Percentiles rank a stretch among this genome's conserved stretches.
Evolutionary conservation across 164 flowering plant species (phyloP).

Genomic region (Stephania yunnanensis): DNA sequence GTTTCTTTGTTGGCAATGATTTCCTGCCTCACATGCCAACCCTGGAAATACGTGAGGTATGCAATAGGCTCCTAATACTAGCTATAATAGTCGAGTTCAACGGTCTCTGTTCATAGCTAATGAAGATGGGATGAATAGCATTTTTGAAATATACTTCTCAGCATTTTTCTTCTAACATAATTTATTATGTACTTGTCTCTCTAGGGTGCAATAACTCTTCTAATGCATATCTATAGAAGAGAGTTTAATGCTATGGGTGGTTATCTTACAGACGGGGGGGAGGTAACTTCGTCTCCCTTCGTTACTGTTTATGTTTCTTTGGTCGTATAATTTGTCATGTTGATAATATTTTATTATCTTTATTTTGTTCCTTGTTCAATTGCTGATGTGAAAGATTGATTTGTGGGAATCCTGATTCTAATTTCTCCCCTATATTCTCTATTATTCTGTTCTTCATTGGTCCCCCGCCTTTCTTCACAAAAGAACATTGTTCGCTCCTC

Average conservation of each 20-base stretch:
- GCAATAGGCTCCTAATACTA: not conserved
- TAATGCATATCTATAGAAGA: slow-evolving; percentile 78
- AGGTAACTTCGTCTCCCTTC: slow-evolving; percentile 30
- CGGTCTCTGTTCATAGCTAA: not conserved
- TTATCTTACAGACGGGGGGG: slow-evolving; percentile 94
- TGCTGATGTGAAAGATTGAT: not conserved
- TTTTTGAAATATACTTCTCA: not conserved
- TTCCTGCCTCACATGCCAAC: slow-evolving; percentile 99
- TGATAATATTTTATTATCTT: too few relatives aligned
- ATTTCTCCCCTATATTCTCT: not conserved
- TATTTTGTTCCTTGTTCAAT: not conserved
- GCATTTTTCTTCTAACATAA: not conserved
- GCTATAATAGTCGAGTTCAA: not conserved
- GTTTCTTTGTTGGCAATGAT: slow-evolving; percentile 98
- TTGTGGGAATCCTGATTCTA: not conserved
- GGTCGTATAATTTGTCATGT: not conserved
- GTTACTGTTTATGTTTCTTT: not conserved
- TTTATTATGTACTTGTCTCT: slow-evolving; percentile 8
- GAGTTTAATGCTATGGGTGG: slow-evolving; percentile 93
- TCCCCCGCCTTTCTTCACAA: not conserved
- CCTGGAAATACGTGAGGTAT: slow-evolving; percentile 96
- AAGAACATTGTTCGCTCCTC: not conserved
- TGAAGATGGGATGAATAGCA: not conserved
- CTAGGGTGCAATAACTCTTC: slow-evolving; percentile 89
- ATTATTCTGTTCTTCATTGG: not conserved